These are phyloP conservation scores for Juncus effusus DNA, from an alignment of 176 grass and related monocot species.

Conservation along the genomic window DNA sequence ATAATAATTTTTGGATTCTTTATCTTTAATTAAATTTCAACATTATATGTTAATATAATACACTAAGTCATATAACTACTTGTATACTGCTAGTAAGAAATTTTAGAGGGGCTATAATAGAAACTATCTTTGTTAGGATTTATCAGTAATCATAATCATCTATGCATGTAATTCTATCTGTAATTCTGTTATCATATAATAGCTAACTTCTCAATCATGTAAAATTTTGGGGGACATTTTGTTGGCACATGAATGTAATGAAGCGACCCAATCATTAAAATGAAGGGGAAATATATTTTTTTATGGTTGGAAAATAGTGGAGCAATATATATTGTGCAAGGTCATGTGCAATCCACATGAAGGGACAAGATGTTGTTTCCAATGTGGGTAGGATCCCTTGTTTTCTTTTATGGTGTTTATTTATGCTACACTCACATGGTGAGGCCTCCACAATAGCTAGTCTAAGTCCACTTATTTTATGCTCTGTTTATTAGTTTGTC, in stretches of 20 bases:
- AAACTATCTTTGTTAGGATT: too few species aligned
- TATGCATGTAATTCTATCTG: too few species aligned
- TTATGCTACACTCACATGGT: slow-evolving; percentile 36
- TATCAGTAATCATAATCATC: too few species aligned
- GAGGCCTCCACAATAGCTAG: slow-evolving; percentile 27
- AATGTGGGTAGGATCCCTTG: slow-evolving; percentile 33
- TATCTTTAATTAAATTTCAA: too few species aligned
- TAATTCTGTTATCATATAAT: background rate
- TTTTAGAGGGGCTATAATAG: too few species aligned
- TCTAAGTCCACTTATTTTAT: background rate
- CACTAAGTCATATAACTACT: too few species aligned
- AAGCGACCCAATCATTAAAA: slow-evolving; percentile 22
- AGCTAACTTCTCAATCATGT: background rate
- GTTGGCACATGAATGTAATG: background rate
- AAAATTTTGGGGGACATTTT: background rate
- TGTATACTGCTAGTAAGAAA: too few species aligned
- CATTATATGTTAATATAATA: too few species aligned
- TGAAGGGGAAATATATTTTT: background rate
- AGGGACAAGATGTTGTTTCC: slow-evolving; percentile 37
- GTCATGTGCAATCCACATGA: slow-evolving; percentile 56
- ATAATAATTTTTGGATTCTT: too few species aligned
- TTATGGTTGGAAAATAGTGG: background rate
- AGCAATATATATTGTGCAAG: slow-evolving; percentile 1
- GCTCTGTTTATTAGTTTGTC: slow-evolving; percentile 1
- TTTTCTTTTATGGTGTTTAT: slow-evolving; percentile 31